Evolutionary conservation across 2,329 filamentous ascomycete species (phyloP), one percentile per base, ranked within the genome.

Genomic region (Rhinocladiella mackenziei): DNA sequence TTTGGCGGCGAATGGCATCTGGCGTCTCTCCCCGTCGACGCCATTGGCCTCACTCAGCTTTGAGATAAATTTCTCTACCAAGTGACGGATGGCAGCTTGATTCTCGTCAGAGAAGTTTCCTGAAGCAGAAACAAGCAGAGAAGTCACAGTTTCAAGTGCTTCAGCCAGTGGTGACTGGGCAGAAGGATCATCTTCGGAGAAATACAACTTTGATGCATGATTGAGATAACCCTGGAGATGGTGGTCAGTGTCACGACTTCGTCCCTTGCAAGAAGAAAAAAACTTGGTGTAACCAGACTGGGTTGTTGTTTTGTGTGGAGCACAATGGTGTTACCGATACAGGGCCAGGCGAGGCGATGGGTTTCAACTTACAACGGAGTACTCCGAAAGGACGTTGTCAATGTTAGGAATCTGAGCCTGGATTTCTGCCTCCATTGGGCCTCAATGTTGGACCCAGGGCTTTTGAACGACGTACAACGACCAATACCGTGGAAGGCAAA

Each of bases 81-180:
- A 76, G 50, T 83, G 80, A 50, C 83, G 82, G 64, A 98, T 86
- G 58, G 84, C 83, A 23, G 79, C 76, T 69, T 91, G 82, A 62
- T 88, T 81, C 54, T 83, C 72, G 25, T 75, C 63, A 36, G 83
- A 84, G 39, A 84, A 75, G 57, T 91, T 80, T 35, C 91, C 92
- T 3, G 91, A 94, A n/a, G 92, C 92, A 31, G 92, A 97, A 41
- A 96, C 68, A 31, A 98, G 78, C 51, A 98, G 76, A 58, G 91
- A 85, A n/a, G 86, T 89, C 55, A 98, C 83, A 45, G 85, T 77
- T 26, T 80, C 75, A 35, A 89, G 88, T 37, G 92, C 92, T 64
- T 97, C 89, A 50, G 80, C 77, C 47, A 98, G 73, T 8, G 89
- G 89, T 3, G 86, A 87, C 43, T 76, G 70, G n/a, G 72, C 81